Percentiles rank a stretch among this genome's conserved stretches.
Evolutionary conservation across 345 rosid genomes (phyloP).

Genomic region (Conringia planisiliqua): DNA sequence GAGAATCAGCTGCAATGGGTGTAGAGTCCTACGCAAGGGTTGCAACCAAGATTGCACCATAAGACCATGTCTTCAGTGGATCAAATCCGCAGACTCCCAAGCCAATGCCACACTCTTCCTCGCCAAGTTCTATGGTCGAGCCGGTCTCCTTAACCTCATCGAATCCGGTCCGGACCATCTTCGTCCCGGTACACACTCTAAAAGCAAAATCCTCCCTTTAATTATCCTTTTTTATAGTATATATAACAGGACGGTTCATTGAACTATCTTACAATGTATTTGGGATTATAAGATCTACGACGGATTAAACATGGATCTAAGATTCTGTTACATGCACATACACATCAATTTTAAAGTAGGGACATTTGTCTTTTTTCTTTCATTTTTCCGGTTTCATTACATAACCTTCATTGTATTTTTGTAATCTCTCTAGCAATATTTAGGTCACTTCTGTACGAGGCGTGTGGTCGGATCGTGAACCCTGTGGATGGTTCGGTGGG

Average conservation of each 20-base stretch:
- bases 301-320: not conserved
- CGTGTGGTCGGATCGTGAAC: slow-evolving; percentile 39
- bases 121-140: slow-evolving; percentile 74
- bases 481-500: slow-evolving; percentile 47
- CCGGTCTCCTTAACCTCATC: slow-evolving; percentile 67
- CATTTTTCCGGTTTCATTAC: slow-evolving; percentile 24
- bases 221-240: not conserved
- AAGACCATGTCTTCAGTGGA: slow-evolving; percentile 72
- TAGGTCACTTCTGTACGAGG: slow-evolving; percentile 49
- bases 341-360: not conserved
- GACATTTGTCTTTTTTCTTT: not conserved
- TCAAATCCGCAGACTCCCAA: slow-evolving; percentile 58
- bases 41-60: slow-evolving; percentile 61
- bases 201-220: not conserved
- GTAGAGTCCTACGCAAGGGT: slow-evolving; percentile 67
- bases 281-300: not conserved
- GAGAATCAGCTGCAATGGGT: slow-evolving; percentile 73
- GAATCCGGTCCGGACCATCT: slow-evolving; percentile 58
- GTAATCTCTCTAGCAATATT: slow-evolving; percentile 35
- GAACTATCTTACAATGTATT: not conserved
- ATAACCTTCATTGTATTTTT: slow-evolving; percentile 27
- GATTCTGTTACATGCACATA: slow-evolving; percentile 20
- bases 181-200: slow-evolving; percentile 39
- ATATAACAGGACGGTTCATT: not conserved
- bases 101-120: slow-evolving; percentile 75